phyloP scores from a whole-genome alignment of 1,284 basidiomycete genomes.

The Heterobasidion occidentale region DNA sequence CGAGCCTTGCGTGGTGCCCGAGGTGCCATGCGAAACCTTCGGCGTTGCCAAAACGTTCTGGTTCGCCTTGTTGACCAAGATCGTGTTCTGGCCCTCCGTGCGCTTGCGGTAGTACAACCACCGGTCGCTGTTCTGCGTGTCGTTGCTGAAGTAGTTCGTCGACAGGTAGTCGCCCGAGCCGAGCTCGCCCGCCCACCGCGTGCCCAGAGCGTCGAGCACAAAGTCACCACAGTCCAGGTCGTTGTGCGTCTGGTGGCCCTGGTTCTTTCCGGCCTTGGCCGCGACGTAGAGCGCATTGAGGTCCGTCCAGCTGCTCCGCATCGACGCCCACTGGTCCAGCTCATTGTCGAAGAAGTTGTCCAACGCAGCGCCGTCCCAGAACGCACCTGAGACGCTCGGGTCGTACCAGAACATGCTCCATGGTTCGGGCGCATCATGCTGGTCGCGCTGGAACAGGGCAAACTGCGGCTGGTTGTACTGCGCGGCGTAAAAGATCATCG shows the following conservation, averaged over 20 bases:
- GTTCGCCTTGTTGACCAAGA: slow-evolving; percentile 74
- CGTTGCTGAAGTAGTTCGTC: slow-evolving; percentile 63
- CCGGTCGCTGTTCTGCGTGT: slow-evolving; percentile 57
- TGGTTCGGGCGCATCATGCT: slow-evolving; percentile 79
- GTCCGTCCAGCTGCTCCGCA: slow-evolving; percentile 92
- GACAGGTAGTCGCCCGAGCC: slow-evolving; percentile 84
- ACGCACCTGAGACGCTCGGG: slow-evolving; percentile 75
- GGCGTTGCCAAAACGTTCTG: slow-evolving; percentile 77
- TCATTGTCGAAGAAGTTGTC: slow-evolving; percentile 76
- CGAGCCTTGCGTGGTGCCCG: slow-evolving; percentile 71
- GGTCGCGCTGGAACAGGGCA: slow-evolving; percentile 90
- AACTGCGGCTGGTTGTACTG: slow-evolving; percentile 67
- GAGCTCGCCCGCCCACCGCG: slow-evolving; percentile 93
- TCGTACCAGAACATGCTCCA: slow-evolving; percentile 99
- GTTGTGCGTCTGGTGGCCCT: slow-evolving; percentile 86
- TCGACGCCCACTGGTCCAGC: slow-evolving; percentile 81
- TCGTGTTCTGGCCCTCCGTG: slow-evolving; percentile 96
- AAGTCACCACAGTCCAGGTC: slow-evolving; percentile 93
- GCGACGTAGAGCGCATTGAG: slow-evolving; percentile 77
- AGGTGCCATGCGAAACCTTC: slow-evolving; percentile 43
- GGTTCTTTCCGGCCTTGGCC: slow-evolving; percentile 78
- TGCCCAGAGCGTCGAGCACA: slow-evolving; percentile 90
- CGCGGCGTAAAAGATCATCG: slow-evolving; percentile 65
- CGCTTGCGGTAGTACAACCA: slow-evolving; percentile 96
- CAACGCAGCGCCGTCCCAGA: slow-evolving; percentile 82